These are phyloP conservation scores for Phyllachora maydis DNA, from an alignment of 2,329 filamentous ascomycete genomes.

Conservation along the genomic window DNA sequence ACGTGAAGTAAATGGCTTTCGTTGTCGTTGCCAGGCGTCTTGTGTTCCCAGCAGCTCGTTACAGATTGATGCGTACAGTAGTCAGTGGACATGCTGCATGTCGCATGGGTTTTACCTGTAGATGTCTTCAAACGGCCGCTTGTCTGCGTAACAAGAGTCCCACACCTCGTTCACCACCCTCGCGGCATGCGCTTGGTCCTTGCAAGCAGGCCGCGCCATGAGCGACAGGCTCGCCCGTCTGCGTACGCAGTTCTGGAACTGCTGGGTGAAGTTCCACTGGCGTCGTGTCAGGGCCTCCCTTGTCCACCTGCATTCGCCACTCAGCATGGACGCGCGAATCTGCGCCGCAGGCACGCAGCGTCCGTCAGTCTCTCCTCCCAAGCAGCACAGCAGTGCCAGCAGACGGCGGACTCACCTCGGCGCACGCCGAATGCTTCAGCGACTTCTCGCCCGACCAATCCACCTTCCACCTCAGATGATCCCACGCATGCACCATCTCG, in stretches of 20 bases:
- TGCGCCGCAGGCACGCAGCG: conserved; percentile 13
- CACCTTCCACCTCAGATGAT: conserved; percentile 79
- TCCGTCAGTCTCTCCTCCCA: no score
- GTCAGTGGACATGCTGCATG: no score
- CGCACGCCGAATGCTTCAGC: conserved; percentile 78
- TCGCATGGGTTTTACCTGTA: no score
- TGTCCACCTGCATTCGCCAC: conserved; percentile 81
- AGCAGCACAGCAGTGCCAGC: no score
- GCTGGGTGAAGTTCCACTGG: conserved; percentile 77
- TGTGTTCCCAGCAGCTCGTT: no score
- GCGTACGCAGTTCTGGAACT: conserved; percentile 85
- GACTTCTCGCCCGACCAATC: conserved; percentile 53
- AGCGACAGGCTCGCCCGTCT: conserved; percentile 64
- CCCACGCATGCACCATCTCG: conserved; percentile 96
- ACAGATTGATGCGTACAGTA: no score
- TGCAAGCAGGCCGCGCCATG: conserved; percentile 56
- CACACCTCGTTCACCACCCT: conserved; percentile 94
- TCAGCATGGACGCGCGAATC: conserved; percentile 85
- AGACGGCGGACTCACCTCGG: conserved; percentile 47
- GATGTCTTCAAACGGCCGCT: conserved; percentile 89
- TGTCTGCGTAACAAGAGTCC: conserved; percentile 92
- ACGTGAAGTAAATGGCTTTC: conserved; percentile 4
- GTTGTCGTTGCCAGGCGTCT: no score
- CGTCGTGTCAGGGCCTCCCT: conserved; percentile 69
- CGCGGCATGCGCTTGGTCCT: conserved; percentile 67